These are phyloP conservation scores for Didymella pomorum DNA, from an alignment of 2,329 filamentous ascomycete species.

Conservation along the genomic window DNA sequence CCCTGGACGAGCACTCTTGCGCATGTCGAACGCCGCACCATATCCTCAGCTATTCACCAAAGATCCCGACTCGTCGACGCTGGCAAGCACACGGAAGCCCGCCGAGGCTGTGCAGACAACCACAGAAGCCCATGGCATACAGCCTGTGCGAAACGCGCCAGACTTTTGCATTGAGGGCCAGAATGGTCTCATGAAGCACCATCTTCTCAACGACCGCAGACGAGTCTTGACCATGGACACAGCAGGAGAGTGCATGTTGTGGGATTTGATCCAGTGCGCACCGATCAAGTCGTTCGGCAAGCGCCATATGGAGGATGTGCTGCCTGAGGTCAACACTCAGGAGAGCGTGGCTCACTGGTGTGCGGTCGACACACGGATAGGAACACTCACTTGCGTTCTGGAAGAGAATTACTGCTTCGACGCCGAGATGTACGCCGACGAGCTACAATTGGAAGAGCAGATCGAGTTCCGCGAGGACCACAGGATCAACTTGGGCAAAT, in stretches of 20 bases:
- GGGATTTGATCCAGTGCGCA: slow-evolving; percentile 92
- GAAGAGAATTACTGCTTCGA: slow-evolving; percentile 98
- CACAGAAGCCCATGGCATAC: slow-evolving; percentile 38
- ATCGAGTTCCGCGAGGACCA: slow-evolving; percentile 90
- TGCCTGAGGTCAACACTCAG: slow-evolving; percentile 82
- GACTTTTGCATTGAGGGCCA: slow-evolving; percentile 81
- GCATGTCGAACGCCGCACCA: slow-evolving; percentile 82
- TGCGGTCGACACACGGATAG: slow-evolving; percentile 90
- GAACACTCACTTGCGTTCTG: slow-evolving; percentile 86
- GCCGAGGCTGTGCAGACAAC: slow-evolving; percentile 62
- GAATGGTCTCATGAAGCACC: slow-evolving; percentile 92
- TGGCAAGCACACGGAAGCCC: slow-evolving; percentile 62
- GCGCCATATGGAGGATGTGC: slow-evolving; percentile 90
- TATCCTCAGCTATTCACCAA: slow-evolving; percentile 69
- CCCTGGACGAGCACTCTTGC: slow-evolving; percentile 77
- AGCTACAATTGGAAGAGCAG: slow-evolving; percentile 76
- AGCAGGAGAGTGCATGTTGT: slow-evolving; percentile 90
- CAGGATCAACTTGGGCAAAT: slow-evolving; percentile 95
- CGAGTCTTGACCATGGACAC: slow-evolving; percentile 92
- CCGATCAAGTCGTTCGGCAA: slow-evolving; percentile 94
- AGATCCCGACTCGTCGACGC: slow-evolving; percentile 64
- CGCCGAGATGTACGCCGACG: slow-evolving; percentile 95
- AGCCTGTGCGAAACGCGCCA: slow-evolving; percentile 55
- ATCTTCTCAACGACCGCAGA: slow-evolving; percentile 87
- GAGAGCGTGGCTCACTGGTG: slow-evolving; percentile 97